Evolutionary conservation across 768 basidiomycete genomes (phyloP).

Genomic region (Trametes cubensis): DNA sequence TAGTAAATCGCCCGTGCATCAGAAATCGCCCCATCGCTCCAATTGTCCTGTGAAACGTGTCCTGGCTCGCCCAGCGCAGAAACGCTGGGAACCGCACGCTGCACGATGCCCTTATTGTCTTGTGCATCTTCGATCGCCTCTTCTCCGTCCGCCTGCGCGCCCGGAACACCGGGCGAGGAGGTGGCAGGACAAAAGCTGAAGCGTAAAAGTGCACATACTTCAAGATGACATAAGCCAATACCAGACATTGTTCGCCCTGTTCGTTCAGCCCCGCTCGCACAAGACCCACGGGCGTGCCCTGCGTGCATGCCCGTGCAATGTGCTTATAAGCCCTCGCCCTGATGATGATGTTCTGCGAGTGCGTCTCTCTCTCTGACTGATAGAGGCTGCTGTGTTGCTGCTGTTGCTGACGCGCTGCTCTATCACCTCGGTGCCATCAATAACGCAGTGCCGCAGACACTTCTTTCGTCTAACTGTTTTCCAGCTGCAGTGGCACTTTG

Average conservation of each 20-base stretch:
- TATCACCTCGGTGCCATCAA: too few species aligned
- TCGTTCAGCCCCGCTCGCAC: slow-evolving; percentile 16
- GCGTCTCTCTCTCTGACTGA: not conserved
- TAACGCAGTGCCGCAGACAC: too few species aligned
- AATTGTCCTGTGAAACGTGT: slow-evolving; percentile 20
- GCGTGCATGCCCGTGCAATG: not conserved
- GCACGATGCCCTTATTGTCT: slow-evolving; percentile 15
- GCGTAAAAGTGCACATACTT: slow-evolving; percentile 13
- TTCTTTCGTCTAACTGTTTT: not conserved
- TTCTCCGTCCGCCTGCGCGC: slow-evolving; percentile 11
- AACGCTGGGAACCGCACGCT: not conserved
- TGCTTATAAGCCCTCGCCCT: slow-evolving; percentile 1
- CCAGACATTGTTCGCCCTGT: slow-evolving; percentile 22
- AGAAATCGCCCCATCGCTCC: not conserved
- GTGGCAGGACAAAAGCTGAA: slow-evolving; percentile 14
- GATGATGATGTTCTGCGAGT: not conserved
- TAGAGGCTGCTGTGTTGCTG: not conserved
- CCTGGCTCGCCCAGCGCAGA: not conserved
- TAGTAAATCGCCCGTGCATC: slow-evolving; percentile 7
- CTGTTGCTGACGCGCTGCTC: not conserved
- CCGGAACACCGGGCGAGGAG: slow-evolving; percentile 1
- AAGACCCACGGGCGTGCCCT: slow-evolving; percentile 14
- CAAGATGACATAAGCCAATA: slow-evolving; percentile 19
- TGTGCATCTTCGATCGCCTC: slow-evolving; percentile 19
- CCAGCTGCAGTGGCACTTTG: not conserved